These are phyloP conservation scores for Microstegium vimineum DNA, from an alignment of 176 grass and related monocot genomes.

Conservation along the genomic window DNA sequence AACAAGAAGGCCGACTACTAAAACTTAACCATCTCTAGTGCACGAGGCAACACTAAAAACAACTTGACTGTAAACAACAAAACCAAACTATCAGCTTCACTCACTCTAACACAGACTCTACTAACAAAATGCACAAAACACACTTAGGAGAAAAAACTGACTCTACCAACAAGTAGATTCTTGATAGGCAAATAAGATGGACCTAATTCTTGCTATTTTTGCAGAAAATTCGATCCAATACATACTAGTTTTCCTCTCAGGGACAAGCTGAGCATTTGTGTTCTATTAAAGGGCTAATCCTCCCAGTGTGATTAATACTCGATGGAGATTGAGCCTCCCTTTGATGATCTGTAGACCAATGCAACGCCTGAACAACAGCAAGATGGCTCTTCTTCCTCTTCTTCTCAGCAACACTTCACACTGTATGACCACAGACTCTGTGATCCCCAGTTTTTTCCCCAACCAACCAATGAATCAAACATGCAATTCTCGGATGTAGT, in stretches of 20 bases:
- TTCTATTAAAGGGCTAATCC: neutral
- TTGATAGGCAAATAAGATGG: neutral
- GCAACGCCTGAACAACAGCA: neutral
- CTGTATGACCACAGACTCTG: neutral
- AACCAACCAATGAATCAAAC: neutral
- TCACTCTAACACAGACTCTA: too few species aligned
- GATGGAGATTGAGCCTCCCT: conserved; percentile 5
- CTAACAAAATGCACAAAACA: too few species aligned
- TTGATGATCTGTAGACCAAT: neutral
- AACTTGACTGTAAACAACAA: too few species aligned
- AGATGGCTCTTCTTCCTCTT: conserved; percentile 13
- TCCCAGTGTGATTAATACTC: neutral
- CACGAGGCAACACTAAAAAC: too few species aligned
- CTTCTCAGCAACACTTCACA: conserved; percentile 7
- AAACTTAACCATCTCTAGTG: too few species aligned
- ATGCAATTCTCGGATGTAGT: neutral
- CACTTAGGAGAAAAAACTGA: too few species aligned
- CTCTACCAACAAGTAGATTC: too few species aligned
- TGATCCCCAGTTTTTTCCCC: neutral
- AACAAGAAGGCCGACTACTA: too few species aligned
- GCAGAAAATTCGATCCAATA: neutral
- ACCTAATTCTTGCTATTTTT: neutral
- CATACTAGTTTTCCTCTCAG: neutral
- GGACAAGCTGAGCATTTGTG: neutral
- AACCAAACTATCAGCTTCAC: too few species aligned